Base-by-base conservation (phyloP, 75 land plant genomes). In the Pinus tabuliformis region DNA sequence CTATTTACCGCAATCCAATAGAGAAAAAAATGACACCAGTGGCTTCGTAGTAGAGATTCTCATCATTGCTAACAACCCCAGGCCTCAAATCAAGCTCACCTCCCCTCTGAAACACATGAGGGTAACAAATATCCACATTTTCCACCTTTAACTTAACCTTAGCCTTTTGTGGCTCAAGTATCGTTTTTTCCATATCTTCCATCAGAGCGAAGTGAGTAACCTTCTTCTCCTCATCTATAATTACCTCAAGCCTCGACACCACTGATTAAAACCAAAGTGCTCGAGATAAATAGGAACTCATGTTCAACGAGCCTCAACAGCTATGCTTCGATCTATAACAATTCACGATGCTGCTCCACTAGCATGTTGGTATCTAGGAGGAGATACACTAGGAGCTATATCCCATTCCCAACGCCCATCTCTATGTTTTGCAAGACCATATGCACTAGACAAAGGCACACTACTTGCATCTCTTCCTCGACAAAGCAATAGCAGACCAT, bases 81-180 rank as follows among this genome's bases (percentile, higher is more conserved):
- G 99, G 95, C 77, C 80, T 92, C 49, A 95, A 91, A 85, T 95
- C 97, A 80, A 93, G 93, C 68, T 83, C 70, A 11, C 98, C 97
- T 3, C 98, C 97, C 78, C 97, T 93, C 81, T 95, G 97, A 75
- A 95, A 95, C 11, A 95, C 90, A 2, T 94, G 98, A 74, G 97
- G 91, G 58, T 95, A 95, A 70, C 98, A 95, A 37, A 95, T 94
- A 78, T 96, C 99, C 28, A 94, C 94, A 81, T 92, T 88, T 54
- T 96, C 98, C 21, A 95, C 77, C 88, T 85, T 95, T 70, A 92
- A 76, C 80, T 89, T 96, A 28, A 90, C 91, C 59, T 88, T 88
- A 45, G 85, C 77, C 68, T 81, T 92, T 0, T 78, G 54, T 5
- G 99, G 95, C 59, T 96, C 90, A 16, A 90, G 76, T 22, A 96